Base-by-base conservation (phyloP, 345 rosid species). In the Nephelium lappaceum region DNA sequence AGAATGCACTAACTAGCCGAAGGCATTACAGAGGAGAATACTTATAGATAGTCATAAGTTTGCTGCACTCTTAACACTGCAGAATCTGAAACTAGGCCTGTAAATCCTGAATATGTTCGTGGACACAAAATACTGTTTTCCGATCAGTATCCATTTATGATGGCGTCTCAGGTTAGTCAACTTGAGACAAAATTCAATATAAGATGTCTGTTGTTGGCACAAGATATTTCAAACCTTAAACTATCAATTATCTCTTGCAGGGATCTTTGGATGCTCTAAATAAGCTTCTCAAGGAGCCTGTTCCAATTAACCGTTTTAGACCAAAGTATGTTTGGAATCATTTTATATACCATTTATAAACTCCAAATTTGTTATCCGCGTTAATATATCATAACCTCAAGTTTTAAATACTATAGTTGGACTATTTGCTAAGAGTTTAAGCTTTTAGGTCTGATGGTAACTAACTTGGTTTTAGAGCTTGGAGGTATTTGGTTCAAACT, bases 301-400 rank as follows among this genome's bases (percentile, higher is more conserved):
- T 95, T 78, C 93, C 97, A 45, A 69, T 95, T 72, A 95, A 89
- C 79, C 94, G 98, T 61, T 95, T 95, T 78, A 86, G 98, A 85
- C 93, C 97, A 85, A 95, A 95, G 98, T 95, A 92, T 66, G 12
- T 58, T 76, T 15, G 23, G 23, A 16, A 73, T 73, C 68, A 12
- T 19, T 6, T 53, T 23, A 65, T 36, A 71, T 79, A 45, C 4
- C 36, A 31, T 31, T 31, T 31, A 31, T 31, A 31, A 31, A 24
- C 42, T 27, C 36, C 24, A 11, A 19, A 47, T 63, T 16, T 47
- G 10, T 64, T 43, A 19, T 16, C 49, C 49, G 11, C 3, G 49
- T 11, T 45, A 11, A 6, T 0, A 4, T 6, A 6, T 45, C 49
- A 11, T 45, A 6, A 45, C 11, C 49, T 27, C 31, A 27, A 27